phyloP scores from a whole-genome alignment of 75 land plant species.

The Selaginella moellendorffii region DNA sequence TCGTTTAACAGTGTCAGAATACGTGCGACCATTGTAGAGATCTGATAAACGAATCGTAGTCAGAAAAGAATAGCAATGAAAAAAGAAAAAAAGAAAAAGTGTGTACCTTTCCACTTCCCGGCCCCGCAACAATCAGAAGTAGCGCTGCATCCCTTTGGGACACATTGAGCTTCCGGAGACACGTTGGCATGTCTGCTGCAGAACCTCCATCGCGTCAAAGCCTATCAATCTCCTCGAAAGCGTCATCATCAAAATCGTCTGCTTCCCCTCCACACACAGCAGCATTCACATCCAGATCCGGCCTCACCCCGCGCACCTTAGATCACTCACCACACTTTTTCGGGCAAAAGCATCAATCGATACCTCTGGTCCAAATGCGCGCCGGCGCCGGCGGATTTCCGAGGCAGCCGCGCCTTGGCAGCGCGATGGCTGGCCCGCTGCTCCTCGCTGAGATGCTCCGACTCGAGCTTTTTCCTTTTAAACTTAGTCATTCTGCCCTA shows the following conservation, averaged over 20 bases:
- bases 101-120: slow-evolving; percentile 99
- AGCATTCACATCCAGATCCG: not conserved
- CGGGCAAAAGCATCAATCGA: too few relatives aligned
- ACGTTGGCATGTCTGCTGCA: slow-evolving; percentile 23
- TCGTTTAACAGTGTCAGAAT: slow-evolving; percentile 57
- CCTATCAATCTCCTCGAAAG: slow-evolving; percentile 48
- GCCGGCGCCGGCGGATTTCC: slow-evolving; percentile 22
- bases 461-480: too few relatives aligned
- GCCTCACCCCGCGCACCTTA: not conserved
- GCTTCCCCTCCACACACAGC: not conserved
- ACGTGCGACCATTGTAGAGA: slow-evolving; percentile 98
- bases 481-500: too few relatives aligned
- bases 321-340: not conserved
- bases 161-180: slow-evolving; percentile 50
- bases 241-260: slow-evolving; percentile 52
- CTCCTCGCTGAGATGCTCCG: slow-evolving; percentile 13
- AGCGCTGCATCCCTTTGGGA: slow-evolving; percentile 77
- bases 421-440: slow-evolving; percentile 48
- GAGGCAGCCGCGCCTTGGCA: slow-evolving; percentile 54
- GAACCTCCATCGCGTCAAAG: slow-evolving; percentile 15
- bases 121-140: slow-evolving; percentile 85
- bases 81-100: too few relatives aligned
- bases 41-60: slow-evolving; percentile 26
- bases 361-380: too few relatives aligned
- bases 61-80: not conserved